phyloP scores from a whole-genome alignment of 441 rosid species.

The Mallotus japonicus region DNA sequence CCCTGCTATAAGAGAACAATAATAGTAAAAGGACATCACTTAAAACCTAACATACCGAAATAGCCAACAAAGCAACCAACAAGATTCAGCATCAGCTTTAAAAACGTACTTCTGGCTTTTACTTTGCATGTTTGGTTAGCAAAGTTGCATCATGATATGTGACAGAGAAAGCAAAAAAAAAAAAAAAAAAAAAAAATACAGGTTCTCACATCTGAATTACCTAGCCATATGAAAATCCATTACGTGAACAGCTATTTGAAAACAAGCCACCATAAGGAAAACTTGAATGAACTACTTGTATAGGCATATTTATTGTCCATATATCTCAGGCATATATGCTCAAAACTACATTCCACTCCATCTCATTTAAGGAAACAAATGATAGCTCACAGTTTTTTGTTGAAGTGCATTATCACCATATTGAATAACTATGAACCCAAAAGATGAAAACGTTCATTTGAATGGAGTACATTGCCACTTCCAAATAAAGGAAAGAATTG shows the following conservation, averaged over 20 bases:
- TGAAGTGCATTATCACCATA: not conserved
- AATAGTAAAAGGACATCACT: conserved; percentile 10
- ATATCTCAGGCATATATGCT: too few species aligned
- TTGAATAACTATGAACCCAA: not conserved
- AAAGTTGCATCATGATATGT: not conserved
- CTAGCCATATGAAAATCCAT: not conserved
- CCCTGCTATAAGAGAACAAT: conserved; percentile 50
- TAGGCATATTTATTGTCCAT: not conserved
- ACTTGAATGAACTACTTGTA: not conserved
- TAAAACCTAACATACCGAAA: not conserved
- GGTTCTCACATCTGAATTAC: not conserved
- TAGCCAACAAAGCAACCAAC: conserved; percentile 13
- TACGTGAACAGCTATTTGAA: not conserved
- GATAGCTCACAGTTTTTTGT: too few species aligned
- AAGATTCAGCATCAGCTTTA: conserved; percentile 11
- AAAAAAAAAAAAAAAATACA: not conserved
- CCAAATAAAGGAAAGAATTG: not conserved
- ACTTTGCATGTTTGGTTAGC: not conserved
- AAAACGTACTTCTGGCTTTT: not conserved
- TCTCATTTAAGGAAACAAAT: not conserved
- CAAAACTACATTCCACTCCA: too few species aligned
- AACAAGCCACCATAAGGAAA: not conserved
- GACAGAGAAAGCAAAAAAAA: not conserved
- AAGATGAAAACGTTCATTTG: not conserved
- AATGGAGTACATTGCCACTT: not conserved